phyloP scores from a whole-genome alignment of 345 rosid genomes.

The Lepidium sativum region DNA sequence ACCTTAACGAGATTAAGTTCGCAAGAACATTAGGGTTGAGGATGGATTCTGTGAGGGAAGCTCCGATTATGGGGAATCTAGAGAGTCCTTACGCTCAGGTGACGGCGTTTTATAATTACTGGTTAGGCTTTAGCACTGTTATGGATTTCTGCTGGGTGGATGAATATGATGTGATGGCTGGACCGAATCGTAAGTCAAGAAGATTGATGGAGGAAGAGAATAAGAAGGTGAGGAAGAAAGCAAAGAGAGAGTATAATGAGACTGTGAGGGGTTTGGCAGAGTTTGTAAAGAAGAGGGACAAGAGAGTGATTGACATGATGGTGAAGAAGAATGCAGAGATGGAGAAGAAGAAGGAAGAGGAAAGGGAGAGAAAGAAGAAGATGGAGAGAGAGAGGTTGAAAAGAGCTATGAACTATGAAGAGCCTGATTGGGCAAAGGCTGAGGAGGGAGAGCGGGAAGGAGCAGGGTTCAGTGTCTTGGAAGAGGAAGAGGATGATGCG shows the following conservation, averaged over 20 bases:
- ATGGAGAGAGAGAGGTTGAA: conserved; percentile 63
- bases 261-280: conserved; percentile 73
- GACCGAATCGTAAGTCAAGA: conserved; percentile 62
- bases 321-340: conserved; percentile 57
- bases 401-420: conserved; percentile 43
- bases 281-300: conserved; percentile 90
- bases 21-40: conserved; percentile 54
- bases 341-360: conserved; percentile 55
- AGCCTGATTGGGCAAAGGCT: conserved; percentile 60
- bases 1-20: conserved; percentile 51
- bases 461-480: conserved; percentile 22
- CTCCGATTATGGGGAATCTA: conserved; percentile 85
- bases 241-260: conserved; percentile 70
- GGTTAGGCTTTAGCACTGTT: conserved; percentile 73
- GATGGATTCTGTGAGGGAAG: conserved; percentile 49
- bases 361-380: conserved; percentile 55
- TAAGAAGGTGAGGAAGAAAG: conserved; percentile 84
- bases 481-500: conserved; percentile 17
- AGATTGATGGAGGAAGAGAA: conserved; percentile 93
- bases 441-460: conserved; percentile 38
- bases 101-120: conserved; percentile 75
- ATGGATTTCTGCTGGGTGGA: conserved; percentile 94
- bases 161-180: conserved; percentile 62
- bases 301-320: conserved; percentile 77
- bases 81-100: conserved; percentile 67